Percentiles rank a stretch among this genome's conserved stretches.
Conservation (phyloP, 208 protist species). For the Crithidia brevicula region DNA sequence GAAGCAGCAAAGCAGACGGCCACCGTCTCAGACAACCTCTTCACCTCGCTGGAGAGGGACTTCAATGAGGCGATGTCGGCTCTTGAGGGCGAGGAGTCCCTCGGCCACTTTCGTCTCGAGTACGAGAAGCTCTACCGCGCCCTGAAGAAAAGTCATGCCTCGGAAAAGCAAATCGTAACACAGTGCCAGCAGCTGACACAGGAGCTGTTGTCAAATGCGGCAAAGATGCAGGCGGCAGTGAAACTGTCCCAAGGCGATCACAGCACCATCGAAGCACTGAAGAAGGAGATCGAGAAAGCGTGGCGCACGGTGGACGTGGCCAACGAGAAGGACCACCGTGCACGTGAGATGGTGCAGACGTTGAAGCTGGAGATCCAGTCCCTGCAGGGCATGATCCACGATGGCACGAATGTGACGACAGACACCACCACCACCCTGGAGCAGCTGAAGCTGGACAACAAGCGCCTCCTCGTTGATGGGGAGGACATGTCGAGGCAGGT, state of each 20-base stretch:
- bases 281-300: constrained; percentile 97
- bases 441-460: constrained; percentile 94
- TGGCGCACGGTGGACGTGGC: constrained; percentile 97
- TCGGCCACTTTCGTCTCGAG: constrained; percentile 96
- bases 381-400: constrained; percentile 94
- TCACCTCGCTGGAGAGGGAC: constrained; percentile 93
- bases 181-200: constrained; percentile 96
- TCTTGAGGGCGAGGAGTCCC: constrained; percentile 91
- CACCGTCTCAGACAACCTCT: constrained; percentile 68
- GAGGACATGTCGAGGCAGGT: constrained; percentile 93
- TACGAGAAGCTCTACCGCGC: constrained; percentile 98
- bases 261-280: constrained; percentile 96
- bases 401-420: constrained; percentile 87
- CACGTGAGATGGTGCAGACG: constrained; percentile 96
- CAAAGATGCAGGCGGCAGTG: constrained; percentile 97
- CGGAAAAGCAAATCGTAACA: constrained; percentile 96
- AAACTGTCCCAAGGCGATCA: constrained; percentile 97
- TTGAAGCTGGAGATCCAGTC: constrained; percentile 95
- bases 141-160: constrained; percentile 96
- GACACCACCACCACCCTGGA: constrained; percentile 95
- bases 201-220: constrained; percentile 97
- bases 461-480: constrained; percentile 93
- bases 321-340: constrained; percentile 96
- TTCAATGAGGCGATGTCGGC: constrained; percentile 95
- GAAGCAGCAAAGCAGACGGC: constrained; percentile 51